Evolutionary conservation across 768 basidiomycete species (phyloP).

Genomic region (Calvatia gigantea): DNA sequence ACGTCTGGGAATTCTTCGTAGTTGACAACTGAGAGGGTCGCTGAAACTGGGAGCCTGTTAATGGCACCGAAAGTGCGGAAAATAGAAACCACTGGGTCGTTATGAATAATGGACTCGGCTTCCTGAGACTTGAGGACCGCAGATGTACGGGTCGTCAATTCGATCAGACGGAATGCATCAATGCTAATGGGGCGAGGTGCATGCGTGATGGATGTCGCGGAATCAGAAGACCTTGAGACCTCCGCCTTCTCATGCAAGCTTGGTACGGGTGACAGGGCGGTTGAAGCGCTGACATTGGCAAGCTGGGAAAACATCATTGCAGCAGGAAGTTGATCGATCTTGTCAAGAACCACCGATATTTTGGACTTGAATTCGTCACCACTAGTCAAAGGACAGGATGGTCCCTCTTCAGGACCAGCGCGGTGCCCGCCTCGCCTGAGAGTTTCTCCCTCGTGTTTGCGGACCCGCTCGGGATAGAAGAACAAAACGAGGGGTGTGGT

Average conservation of each 20-base stretch:
- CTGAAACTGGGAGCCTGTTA: slow-evolving; percentile 60
- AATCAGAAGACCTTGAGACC: background rate
- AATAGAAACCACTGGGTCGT: slow-evolving; percentile 69
- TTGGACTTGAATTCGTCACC: slow-evolving; percentile 47
- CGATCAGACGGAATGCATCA: slow-evolving; percentile 83
- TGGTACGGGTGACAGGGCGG: background rate
- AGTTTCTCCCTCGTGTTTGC: slow-evolving; percentile 22
- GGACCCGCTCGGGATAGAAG: slow-evolving; percentile 70
- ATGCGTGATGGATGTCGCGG: background rate
- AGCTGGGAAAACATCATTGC: slow-evolving; percentile 82
- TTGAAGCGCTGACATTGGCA: slow-evolving; percentile 37
- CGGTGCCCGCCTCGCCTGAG: background rate
- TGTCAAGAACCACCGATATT: slow-evolving; percentile 76
- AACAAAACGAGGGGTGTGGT: slow-evolving; percentile 79
- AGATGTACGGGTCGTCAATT: slow-evolving; percentile 85
- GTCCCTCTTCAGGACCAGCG: slow-evolving; percentile 1
- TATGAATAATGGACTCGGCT: slow-evolving; percentile 62
- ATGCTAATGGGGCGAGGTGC: slow-evolving; percentile 37
- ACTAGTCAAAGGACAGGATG: slow-evolving; percentile 14
- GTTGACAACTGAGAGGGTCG: slow-evolving; percentile 74
- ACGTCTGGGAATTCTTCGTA: slow-evolving; percentile 67
- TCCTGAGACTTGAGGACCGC: slow-evolving; percentile 81
- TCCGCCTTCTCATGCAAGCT: slow-evolving; percentile 27
- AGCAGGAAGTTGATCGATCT: slow-evolving; percentile 75
- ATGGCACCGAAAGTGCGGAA: slow-evolving; percentile 78